A percentile compares a stretch with the other conserved stretches of the same genome.
Conservation (phyloP, 331 rosid species). For the Acacia concinna region DNA sequence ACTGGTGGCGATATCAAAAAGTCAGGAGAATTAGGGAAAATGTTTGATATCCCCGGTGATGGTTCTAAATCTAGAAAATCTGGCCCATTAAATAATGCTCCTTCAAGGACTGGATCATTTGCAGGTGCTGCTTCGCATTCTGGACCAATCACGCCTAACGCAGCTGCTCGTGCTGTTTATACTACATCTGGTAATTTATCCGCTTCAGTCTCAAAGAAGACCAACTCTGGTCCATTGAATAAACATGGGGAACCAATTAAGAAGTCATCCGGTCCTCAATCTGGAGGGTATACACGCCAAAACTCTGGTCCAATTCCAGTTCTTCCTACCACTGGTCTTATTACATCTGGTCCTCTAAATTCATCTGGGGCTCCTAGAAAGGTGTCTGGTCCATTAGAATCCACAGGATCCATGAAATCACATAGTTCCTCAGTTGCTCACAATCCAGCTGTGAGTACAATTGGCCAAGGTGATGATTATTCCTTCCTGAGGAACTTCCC, state of each 20-base stretch:
- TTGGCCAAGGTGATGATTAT: conserved; percentile 77
- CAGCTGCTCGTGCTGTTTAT: conserved; percentile 72
- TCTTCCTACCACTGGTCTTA: conserved; percentile 94
- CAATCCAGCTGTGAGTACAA: conserved; percentile 82
- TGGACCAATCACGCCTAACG: conserved; percentile 73
- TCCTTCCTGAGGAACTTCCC: conserved; percentile 94
- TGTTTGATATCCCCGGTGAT: conserved; percentile 91
- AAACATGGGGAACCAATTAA: conserved; percentile 95
- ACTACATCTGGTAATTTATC: conserved; percentile 73
- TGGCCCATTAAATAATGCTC: conserved; percentile 79
- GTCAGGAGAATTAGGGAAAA: conserved; percentile 94
- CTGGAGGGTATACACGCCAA: conserved; percentile 93
- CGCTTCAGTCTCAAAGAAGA: conserved; percentile 80
- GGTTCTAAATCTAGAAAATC: conserved; percentile 94
- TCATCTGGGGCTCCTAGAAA: conserved; percentile 97
- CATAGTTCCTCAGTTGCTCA: conserved; percentile 51
- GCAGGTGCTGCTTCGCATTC: conserved; percentile 92
- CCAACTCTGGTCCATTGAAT: conserved; percentile 93
- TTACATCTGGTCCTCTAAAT: conserved; percentile 90
- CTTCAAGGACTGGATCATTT: conserved; percentile 93
- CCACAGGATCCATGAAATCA: conserved; percentile 72
- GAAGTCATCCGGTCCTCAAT: conserved; percentile 95
- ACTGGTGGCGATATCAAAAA: conserved; percentile 95
- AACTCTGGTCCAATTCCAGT: conserved; percentile 90
- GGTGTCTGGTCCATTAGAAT: conserved; percentile 86